These are phyloP conservation scores for Curvularia spicifera DNA, from an alignment of 2,329 filamentous ascomycete genomes.

Conservation along the genomic window DNA sequence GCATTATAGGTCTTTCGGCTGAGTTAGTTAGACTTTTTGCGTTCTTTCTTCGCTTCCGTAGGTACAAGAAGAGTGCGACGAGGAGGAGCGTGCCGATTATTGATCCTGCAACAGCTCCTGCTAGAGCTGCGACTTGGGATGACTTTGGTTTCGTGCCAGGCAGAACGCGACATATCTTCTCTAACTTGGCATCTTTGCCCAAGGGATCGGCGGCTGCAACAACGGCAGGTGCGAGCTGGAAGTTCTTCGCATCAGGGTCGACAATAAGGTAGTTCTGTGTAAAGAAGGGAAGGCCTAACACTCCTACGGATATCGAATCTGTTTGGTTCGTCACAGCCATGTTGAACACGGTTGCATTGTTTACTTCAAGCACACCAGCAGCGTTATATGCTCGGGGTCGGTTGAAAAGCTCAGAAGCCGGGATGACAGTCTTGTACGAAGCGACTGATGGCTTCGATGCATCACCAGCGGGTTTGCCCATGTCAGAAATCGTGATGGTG, in stretches of 20 bases:
- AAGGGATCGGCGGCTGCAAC: constrained; percentile 20
- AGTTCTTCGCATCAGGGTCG: constrained; percentile 25
- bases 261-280: constrained; percentile 30
- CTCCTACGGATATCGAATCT: constrained; percentile 9
- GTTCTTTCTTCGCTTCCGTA: constrained; percentile 14
- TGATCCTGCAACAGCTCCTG: constrained; percentile 16
- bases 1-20: constrained; percentile 11
- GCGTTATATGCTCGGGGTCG: constrained; percentile 24
- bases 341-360: constrained; percentile 26
- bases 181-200: constrained; percentile 22
- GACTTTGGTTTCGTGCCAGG: constrained; percentile 14
- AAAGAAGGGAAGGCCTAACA: constrained; percentile 26
- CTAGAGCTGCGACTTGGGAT: constrained; percentile 12
- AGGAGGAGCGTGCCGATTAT: constrained; percentile 18
- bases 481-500: constrained; percentile 26
- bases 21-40: constrained; percentile 5
- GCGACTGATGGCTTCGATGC: constrained; percentile 26
- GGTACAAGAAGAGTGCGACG: constrained; percentile 13
- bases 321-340: constrained; percentile 28
- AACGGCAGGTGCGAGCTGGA: constrained; percentile 25
- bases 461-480: constrained; percentile 18
- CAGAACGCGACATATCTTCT: constrained; percentile 22
- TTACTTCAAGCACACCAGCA: constrained; percentile 21
- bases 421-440: constrained; percentile 26
- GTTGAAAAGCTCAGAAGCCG: constrained; percentile 22